phyloP scores from a whole-genome alignment of 2,329 filamentous ascomycete species.

The Diplocarpon mali region DNA sequence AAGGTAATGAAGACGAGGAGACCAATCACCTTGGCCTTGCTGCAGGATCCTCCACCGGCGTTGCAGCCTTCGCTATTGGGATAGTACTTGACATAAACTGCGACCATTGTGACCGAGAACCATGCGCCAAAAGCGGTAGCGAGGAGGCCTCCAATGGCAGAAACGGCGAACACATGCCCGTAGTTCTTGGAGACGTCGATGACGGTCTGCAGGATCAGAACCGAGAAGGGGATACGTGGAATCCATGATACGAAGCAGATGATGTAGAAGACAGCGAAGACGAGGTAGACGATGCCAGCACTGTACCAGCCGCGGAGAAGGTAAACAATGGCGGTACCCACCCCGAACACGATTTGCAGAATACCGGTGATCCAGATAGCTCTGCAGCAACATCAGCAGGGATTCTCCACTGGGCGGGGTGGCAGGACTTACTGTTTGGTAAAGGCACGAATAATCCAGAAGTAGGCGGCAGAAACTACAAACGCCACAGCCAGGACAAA shows the following conservation, averaged over 20 bases:
- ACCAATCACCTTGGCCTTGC: conserved; percentile 68
- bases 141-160: conserved; percentile 67
- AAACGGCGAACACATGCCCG: conserved; percentile 80
- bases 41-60: conserved; percentile 43
- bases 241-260: conserved; percentile 87
- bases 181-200: conserved; percentile 77
- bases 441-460: conserved; percentile 63
- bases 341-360: conserved; percentile 70
- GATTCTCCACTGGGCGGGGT: neutral
- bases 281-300: conserved; percentile 75
- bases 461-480: conserved; percentile 65
- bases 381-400: conserved; percentile 6
- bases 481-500: conserved; percentile 67
- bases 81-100: conserved; percentile 75
- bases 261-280: conserved; percentile 71
- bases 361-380: conserved; percentile 92
- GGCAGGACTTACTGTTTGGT: conserved; percentile 51
- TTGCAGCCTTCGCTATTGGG: conserved; percentile 43
- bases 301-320: conserved; percentile 65
- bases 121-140: conserved; percentile 71
- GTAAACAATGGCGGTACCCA: conserved; percentile 85
- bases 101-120: conserved; percentile 77
- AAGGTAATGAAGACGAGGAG: conserved; percentile 82
- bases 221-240: conserved; percentile 78
- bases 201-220: conserved; percentile 75